phyloP scores from a whole-genome alignment of 2,329 filamentous ascomycete genomes.

The Pseudopithomyces chartarum region DNA sequence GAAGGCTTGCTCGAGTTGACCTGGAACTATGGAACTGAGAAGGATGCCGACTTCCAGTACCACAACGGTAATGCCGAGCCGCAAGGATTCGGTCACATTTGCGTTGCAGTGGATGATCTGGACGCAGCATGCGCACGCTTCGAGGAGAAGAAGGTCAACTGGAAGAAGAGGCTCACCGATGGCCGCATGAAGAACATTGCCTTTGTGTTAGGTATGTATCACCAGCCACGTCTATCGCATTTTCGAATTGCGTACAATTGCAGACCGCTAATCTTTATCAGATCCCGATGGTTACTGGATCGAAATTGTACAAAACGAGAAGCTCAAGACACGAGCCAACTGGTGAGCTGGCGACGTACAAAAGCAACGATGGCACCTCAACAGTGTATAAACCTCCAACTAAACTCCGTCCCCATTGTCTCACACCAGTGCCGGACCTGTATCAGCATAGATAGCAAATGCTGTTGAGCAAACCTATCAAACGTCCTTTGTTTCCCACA shows the following conservation, averaged over 20 bases:
- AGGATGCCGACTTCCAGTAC: slow-evolving; percentile 81
- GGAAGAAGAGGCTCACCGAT: slow-evolving; percentile 95
- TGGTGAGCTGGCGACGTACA: slow-evolving; percentile 32
- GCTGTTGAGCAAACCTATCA: too few species aligned
- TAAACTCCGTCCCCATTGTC: neutral
- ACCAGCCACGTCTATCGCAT: neutral
- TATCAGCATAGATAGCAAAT: neutral
- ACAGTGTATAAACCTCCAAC: neutral
- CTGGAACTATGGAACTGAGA: slow-evolving; percentile 83
- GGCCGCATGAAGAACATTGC: slow-evolving; percentile 92
- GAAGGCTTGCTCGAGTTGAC: slow-evolving; percentile 92
- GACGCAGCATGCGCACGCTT: slow-evolving; percentile 85
- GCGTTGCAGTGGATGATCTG: slow-evolving; percentile 85
- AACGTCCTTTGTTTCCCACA: too few species aligned
- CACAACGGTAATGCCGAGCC: slow-evolving; percentile 91
- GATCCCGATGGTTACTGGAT: slow-evolving; percentile 84
- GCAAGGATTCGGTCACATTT: slow-evolving; percentile 94
- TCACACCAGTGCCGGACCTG: neutral
- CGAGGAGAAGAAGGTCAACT: slow-evolving; percentile 78
- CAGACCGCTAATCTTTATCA: slow-evolving; percentile 24
- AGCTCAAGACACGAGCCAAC: slow-evolving; percentile 54
- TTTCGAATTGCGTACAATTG: neutral
- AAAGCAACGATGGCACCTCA: neutral
- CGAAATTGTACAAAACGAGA: slow-evolving; percentile 78
- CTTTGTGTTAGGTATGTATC: slow-evolving; percentile 70